Evolutionary conservation across 805 yeast species (phyloP).

Genomic region (Suhomyces sp.): DNA sequence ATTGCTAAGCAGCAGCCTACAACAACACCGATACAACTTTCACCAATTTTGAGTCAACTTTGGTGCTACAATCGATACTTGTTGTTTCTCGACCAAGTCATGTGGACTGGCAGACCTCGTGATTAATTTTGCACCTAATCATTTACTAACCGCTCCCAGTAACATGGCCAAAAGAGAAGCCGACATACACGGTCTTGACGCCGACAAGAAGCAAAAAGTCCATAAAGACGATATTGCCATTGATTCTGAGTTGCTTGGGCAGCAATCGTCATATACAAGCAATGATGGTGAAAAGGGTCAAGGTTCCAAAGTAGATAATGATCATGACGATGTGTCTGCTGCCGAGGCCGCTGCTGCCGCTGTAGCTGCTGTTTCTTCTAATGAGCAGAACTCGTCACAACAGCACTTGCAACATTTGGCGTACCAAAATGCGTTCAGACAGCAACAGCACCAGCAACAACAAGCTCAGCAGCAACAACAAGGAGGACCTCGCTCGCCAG

Average conservation of each 20-base stretch:
- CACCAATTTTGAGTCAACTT: neutral
- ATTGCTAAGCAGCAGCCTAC: neutral
- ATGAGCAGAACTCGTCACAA: conserved; percentile 7
- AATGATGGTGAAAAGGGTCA: conserved; percentile 2
- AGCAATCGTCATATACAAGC: conserved; percentile 32
- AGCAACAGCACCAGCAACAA: conserved; percentile 19
- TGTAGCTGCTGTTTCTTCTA: conserved; percentile 19
- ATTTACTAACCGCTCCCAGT: conserved; percentile 8
- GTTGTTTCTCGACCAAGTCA: neutral
- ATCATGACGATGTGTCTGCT: conserved; percentile 23
- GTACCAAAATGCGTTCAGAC: conserved; percentile 18
- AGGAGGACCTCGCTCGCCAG: conserved; percentile 13
- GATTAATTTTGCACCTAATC: conserved; percentile 1
- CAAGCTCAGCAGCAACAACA: conserved; percentile 21
- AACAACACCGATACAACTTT: neutral
- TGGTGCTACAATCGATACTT: neutral
- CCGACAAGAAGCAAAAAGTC: conserved; percentile 11
- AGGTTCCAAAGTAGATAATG: conserved; percentile 9
- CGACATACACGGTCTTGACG: conserved; percentile 6
- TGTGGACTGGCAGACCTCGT: conserved; percentile 1
- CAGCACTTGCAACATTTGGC: conserved; percentile 17
- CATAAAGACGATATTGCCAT: conserved; percentile 29
- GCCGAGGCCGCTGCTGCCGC: conserved; percentile 29
- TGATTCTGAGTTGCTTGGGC: conserved; percentile 43
- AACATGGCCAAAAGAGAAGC: conserved; percentile 16